phyloP scores from a whole-genome alignment of 306 rosid species.

The Dalbergia cultrata region DNA sequence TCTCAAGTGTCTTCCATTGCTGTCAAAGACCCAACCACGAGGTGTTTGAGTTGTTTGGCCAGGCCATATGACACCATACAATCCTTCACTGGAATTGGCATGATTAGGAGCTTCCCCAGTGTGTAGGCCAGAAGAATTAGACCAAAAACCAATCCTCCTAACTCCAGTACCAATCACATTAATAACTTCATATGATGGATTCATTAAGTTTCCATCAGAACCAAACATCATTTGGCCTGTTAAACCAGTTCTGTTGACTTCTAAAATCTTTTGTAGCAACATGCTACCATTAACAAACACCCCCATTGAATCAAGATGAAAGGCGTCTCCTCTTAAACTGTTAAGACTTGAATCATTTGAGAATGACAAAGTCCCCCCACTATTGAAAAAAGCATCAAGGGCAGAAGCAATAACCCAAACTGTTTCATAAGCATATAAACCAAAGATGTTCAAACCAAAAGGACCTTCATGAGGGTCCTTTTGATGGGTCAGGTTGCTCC shows the following conservation, averaged over 20 bases:
- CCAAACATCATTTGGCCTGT: conserved; percentile 64
- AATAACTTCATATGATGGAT: conserved; percentile 73
- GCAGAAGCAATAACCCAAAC: conserved; percentile 81
- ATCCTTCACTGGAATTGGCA: conserved; percentile 52
- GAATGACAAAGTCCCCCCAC: conserved; percentile 62
- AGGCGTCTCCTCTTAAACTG: conserved; percentile 38
- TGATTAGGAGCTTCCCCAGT: conserved; percentile 48
- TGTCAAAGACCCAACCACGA: conserved; percentile 84
- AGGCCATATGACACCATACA: conserved; percentile 70
- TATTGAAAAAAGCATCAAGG: conserved; percentile 60
- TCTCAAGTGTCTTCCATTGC: conserved; percentile 65
- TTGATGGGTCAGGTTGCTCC: conserved; percentile 59
- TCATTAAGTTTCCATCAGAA: conserved; percentile 53
- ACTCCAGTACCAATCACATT: conserved; percentile 75
- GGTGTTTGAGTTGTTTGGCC: conserved; percentile 69
- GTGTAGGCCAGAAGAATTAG: conserved; percentile 69
- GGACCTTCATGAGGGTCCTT: conserved; percentile 19
- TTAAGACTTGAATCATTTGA: conserved; percentile 64
- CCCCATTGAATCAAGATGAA: conserved; percentile 61
- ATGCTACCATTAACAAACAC: conserved; percentile 62
- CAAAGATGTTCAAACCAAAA: conserved; percentile 59
- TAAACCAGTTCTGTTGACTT: conserved; percentile 66
- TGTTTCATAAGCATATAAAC: conserved; percentile 79
- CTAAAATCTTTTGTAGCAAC: conserved; percentile 52
- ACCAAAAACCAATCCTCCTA: conserved; percentile 84